Base-by-base conservation (phyloP, 495 filamentous ascomycete genomes). In the Neohortaea acidophila region DNA sequence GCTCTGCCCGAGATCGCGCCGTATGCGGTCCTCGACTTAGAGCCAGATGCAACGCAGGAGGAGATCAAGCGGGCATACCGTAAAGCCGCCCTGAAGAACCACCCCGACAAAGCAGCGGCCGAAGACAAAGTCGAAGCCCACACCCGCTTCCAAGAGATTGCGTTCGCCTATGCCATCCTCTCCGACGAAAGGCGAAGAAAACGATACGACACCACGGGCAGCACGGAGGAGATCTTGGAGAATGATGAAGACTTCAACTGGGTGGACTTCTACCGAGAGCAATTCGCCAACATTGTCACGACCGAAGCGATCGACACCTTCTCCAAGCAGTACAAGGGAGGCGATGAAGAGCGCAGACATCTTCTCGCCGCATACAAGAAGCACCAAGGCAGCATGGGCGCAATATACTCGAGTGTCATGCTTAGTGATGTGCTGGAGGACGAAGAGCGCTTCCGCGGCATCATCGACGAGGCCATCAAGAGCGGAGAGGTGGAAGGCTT, bases 121-220 rank as follows among this genome's bases (percentile, higher is more conserved):
- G 65, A 72, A 23, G 56, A 71, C 23, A 80, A 78, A 51, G 66
- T 72, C 7, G 60, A 67, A 36, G 86, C 91, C 6, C 74, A 89
- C 45, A 54, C 62, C 34, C 75, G 69, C 24, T 97, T 97, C 65
- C 89, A 96, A 54, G 63, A 75, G 36, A 75, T 96, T 48, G 89
- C 86, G 8, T 86, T 94, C 45, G 86, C 91, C 29, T 92, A 96
- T 52, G 84, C 81, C 13, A 77, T 97, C 32, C 73, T 97, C 31
- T 94, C 83, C 19, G 82, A 93, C 41, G 61, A 72, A 8, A 61
- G 65, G 3, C 73, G 86, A 22, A 79, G 87, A 36, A 70, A 69
- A 34, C 76, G 83, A 41, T 97, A 94, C 59, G 86, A 97, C 55
- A 64, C 66, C 40, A 94, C 87, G 0, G 89, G 89, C 39, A 82